A percentile compares a stretch with the other conserved stretches of the same genome.
Evolutionary conservation across 257 asterid species (phyloP).

Genomic region (Solanum paucissectum): DNA sequence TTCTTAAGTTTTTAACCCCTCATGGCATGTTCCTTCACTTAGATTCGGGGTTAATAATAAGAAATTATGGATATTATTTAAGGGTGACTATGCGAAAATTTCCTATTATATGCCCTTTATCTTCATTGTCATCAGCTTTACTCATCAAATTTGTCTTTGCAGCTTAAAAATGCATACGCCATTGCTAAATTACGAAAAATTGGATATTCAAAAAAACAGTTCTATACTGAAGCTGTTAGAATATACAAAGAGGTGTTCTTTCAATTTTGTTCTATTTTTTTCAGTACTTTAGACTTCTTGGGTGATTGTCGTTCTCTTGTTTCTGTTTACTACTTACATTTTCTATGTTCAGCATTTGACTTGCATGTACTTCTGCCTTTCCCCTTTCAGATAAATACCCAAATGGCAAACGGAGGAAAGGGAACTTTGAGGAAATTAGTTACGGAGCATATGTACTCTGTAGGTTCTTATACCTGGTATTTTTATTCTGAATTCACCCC

Average conservation of each 20-base stretch:
- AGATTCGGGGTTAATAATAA: background rate
- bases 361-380: background rate
- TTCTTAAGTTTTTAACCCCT: background rate
- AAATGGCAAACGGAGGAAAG: slow-evolving; percentile 81
- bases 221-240: slow-evolving; percentile 60
- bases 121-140: background rate
- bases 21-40: background rate
- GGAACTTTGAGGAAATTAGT: slow-evolving; percentile 59
- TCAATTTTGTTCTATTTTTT: background rate
- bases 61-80: background rate
- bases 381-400: slow-evolving; percentile 60
- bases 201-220: slow-evolving; percentile 71
- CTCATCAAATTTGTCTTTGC: slow-evolving; percentile 21
- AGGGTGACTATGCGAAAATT: background rate
- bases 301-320: background rate
- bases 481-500: background rate
- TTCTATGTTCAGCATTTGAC: background rate
- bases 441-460: slow-evolving; percentile 89
- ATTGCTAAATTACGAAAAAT: slow-evolving; percentile 65
- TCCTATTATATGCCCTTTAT: background rate
- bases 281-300: background rate
- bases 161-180: slow-evolving; percentile 84
- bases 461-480: slow-evolving; percentile 30
- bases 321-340: background rate
- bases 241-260: slow-evolving; percentile 76